Conservation (phyloP, 305 asterid species). For the Fraxinus dipetala region DNA sequence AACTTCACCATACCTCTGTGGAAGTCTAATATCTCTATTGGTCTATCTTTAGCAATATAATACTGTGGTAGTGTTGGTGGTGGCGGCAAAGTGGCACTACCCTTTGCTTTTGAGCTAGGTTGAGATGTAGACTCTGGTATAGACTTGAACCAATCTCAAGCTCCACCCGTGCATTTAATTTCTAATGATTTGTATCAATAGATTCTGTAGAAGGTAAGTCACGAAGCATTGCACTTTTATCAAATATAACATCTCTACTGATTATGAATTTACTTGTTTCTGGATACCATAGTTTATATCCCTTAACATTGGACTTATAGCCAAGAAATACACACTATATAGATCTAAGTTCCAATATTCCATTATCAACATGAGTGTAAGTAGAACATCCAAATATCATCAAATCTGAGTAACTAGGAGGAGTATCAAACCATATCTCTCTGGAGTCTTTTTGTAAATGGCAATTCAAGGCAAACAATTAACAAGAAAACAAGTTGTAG, state of each 20-base stretch:
- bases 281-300: too few species aligned
- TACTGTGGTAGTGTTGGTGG: too few species aligned
- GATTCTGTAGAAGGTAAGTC: too few species aligned
- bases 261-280: too few species aligned
- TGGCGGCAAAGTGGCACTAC: background rate
- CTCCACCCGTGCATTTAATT: background rate
- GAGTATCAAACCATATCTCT: too few species aligned
- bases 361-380: background rate
- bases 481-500: too few species aligned
- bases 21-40: background rate
- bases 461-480: too few species aligned
- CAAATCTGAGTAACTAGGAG: background rate
- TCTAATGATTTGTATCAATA: background rate
- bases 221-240: too few species aligned
- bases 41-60: background rate
- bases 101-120: too few species aligned
- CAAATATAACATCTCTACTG: too few species aligned
- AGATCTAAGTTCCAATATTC: background rate
- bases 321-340: background rate
- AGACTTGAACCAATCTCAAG: background rate
- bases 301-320: too few species aligned
- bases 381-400: background rate
- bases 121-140: background rate
- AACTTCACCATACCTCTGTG: background rate
- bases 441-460: too few species aligned